Evolutionary conservation across 495 filamentous ascomycete species (phyloP), one percentile per base, ranked within the genome.

Genomic region (Xylaria venustula): DNA sequence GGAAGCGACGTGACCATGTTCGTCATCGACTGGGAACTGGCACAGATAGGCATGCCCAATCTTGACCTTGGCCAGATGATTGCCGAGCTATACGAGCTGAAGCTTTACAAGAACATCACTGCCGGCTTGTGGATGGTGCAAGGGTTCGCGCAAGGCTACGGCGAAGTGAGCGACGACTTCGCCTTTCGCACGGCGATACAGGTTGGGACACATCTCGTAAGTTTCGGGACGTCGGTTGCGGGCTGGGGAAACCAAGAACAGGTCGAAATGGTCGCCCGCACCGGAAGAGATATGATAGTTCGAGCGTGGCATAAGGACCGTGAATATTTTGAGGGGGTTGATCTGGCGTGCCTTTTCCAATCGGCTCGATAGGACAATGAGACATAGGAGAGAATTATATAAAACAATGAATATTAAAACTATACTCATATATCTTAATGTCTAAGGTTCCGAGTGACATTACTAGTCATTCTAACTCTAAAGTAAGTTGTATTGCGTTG

Each of bases 51-150:
- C 1, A 64, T 67, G 32, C 70, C 69, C 0, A 79, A 76, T 9
- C 70, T 83, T 25, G 83, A 85, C 54, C 57, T 84, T 1, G 83
- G 79, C 1, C 82, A 85, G 61, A 72, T 87, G 52, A 72, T 81
- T 6, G 73, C 75, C n/a, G 85, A 87, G 64, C 59, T 88, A 2
- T 87, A 83, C 54, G 77, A 83, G 25, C 61, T 87, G 19, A 75
- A 69, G 45, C 76, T 80, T 11, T 85, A 79, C 71, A 81, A 79
- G 28, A 55, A 66, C 15, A 74, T 77, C 17, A 69, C 75, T 19
- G 76, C 67, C 12, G 80, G 79, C 0, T 19, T 77, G 11, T 80
- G 75, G 75, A 71, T 80, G 7, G 76, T 80, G 17, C 62, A 81
- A 15, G 76, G 75, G 0, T 74, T 85, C 25, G 46, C 76, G 23